Evolutionary conservation across 352 stramenopile species (phyloP).

Genomic region (Achlya hypogyna): DNA sequence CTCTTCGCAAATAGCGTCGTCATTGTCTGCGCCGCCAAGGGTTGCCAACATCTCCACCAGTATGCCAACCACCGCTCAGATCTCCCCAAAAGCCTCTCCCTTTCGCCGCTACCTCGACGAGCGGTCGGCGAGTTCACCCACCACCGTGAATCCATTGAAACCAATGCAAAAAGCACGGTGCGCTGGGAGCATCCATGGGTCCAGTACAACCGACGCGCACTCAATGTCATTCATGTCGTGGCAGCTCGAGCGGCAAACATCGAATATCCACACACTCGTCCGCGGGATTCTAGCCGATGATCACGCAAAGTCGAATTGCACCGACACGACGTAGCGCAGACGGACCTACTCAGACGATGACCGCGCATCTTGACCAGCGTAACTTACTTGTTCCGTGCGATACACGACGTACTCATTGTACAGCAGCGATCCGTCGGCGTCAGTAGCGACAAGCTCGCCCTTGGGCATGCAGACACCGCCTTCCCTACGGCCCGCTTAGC

Average conservation of each 20-base stretch:
- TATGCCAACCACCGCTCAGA: too few relatives aligned
- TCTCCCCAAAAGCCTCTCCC: too few relatives aligned
- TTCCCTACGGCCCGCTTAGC: constrained; percentile 21
- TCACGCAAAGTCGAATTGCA: constrained; percentile 4
- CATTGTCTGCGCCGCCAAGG: too few relatives aligned
- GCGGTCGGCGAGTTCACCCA: too few relatives aligned
- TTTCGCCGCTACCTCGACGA: neutral
- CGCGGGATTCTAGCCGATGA: constrained; percentile 32
- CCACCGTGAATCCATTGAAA: too few relatives aligned
- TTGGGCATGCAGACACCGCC: constrained; percentile 46
- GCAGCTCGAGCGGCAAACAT: constrained; percentile 35
- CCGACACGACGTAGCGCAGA: neutral
- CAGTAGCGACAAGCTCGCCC: constrained; percentile 42
- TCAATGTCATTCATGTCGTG: constrained; percentile 54
- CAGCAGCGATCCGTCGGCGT: constrained; percentile 39
- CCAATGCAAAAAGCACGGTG: too few relatives aligned
- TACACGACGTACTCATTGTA: constrained; percentile 79
- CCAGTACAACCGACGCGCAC: too few relatives aligned
- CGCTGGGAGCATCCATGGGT: too few relatives aligned
- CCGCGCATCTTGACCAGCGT: neutral
- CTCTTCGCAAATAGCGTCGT: too few relatives aligned
- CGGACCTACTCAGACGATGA: neutral
- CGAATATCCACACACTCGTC: constrained; percentile 39
- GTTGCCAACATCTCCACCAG: too few relatives aligned
- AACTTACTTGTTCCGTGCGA: constrained; percentile 43